Base-by-base conservation (phyloP, 164 flowering plant species). In the Echeveria elegans region DNA sequence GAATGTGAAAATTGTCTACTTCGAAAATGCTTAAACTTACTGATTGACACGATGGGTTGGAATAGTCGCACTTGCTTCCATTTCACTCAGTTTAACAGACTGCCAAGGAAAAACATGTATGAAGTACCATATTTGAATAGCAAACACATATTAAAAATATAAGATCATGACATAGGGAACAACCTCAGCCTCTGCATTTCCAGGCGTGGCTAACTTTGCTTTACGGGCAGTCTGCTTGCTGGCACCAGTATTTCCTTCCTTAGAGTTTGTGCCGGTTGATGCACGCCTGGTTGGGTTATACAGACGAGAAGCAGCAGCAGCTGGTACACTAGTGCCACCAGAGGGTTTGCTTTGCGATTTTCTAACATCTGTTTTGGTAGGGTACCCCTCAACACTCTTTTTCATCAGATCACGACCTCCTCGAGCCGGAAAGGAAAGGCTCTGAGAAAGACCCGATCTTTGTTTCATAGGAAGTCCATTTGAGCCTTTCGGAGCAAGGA, bases 391-490 rank as follows among this genome's bases (percentile, higher is more conserved):
- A 62, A 73, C 67, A 73, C 88, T 85, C 77, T 82, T 84, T 78
- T 72, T 82, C 78, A 79, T 66, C 64, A 72, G 76, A 72, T 77
- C 80, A 11, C 32, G 72, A 69, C 50, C 60, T 31, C 82, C 82
- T 71, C 67, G 81, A 16, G 86, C 70, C 26, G 90, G 87, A 53
- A 90, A 85, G 6, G 95, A 87, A 59, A 78, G 73, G 64, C 92
- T 88, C 73, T 87, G 86, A 52, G 83, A 76, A 43, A 88, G 74
- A 48, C 69, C 68, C 4, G 83, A 70, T 70, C 67, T 83, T 68
- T 78, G 76, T 26, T 32, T 80, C 15, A 69, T 76, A 58, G 83
- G 50, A 66, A 66, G 24, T 26, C 76, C n/a, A 52, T 40, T 70
- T 34, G 68, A 24, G 64, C 67, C 80, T 72, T 80, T 90, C 28